phyloP scores from a whole-genome alignment of 2,329 filamentous ascomycete genomes.

The Leptographium flavum region DNA sequence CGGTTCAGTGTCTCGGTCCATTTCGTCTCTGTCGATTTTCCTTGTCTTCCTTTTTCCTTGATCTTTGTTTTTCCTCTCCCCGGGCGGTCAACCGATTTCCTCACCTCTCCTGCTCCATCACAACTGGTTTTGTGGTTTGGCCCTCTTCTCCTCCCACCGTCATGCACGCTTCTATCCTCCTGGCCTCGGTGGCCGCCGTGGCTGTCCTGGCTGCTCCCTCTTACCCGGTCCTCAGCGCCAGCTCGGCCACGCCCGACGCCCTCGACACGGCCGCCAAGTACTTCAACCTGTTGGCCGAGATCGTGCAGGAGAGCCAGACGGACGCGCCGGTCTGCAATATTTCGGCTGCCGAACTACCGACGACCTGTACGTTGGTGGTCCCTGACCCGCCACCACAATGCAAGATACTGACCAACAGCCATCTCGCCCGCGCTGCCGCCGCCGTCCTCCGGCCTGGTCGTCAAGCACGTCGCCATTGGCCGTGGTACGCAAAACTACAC shows the following conservation, averaged over 20 bases:
- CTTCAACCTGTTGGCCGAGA: constrained; percentile 44
- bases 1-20: too few relatives aligned
- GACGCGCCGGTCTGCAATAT: constrained; percentile 37
- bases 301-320: constrained; percentile 33
- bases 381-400: too few relatives aligned
- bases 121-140: not conserved
- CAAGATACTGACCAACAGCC: constrained; percentile 2
- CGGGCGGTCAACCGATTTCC: not conserved
- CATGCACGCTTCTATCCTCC: constrained; percentile 34
- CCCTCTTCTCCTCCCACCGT: constrained; percentile 2
- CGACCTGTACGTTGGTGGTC: constrained; percentile 21
- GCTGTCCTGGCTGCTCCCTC: constrained; percentile 29
- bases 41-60: not conserved
- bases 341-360: constrained; percentile 32
- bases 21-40: constrained; percentile 1
- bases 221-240: constrained; percentile 29
- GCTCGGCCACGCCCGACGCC: constrained; percentile 24
- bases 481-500: constrained; percentile 92
- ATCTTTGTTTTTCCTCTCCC: not conserved
- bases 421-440: constrained; percentile 23
- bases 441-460: constrained; percentile 42
- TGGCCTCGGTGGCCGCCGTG: constrained; percentile 31
- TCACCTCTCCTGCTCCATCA: not conserved
- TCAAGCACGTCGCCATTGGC: constrained; percentile 72
- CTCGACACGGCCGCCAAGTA: constrained; percentile 40